These are phyloP conservation scores for Oryza officinalis DNA, from an alignment of 176 grass and related monocot genomes.

Conservation along the genomic window DNA sequence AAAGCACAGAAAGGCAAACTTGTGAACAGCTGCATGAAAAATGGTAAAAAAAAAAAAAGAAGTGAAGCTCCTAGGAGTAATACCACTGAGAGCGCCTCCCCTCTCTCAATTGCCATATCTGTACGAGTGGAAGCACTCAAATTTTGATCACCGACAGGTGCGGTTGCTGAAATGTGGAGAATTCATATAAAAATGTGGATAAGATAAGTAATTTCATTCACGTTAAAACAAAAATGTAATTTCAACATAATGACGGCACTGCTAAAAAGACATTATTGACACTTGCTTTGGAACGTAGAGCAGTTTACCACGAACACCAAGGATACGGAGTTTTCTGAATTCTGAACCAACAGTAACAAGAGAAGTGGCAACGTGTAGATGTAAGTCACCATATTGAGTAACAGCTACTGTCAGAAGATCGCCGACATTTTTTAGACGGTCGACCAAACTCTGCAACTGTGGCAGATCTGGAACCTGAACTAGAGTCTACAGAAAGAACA, in stretches of 20 bases:
- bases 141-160: constrained; percentile 58
- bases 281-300: not conserved
- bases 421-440: constrained; percentile 84
- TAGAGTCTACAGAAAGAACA: constrained; percentile 72
- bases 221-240: not conserved
- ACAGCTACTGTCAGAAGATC: constrained; percentile 76
- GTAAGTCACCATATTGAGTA: constrained; percentile 81
- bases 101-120: constrained; percentile 85
- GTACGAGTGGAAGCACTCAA: constrained; percentile 69
- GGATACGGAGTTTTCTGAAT: constrained; percentile 78
- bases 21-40: constrained; percentile 37
- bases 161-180: constrained; percentile 56
- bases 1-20: constrained; percentile 35
- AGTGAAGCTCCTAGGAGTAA: constrained; percentile 5
- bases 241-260: not conserved
- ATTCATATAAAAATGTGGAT: not conserved
- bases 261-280: not conserved
- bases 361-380: constrained; percentile 88
- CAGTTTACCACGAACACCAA: constrained; percentile 68
- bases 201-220: not conserved
- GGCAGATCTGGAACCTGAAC: constrained; percentile 85
- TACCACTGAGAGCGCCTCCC: constrained; percentile 80
- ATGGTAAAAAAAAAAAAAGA: not conserved
- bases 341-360: constrained; percentile 80
- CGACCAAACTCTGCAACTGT: constrained; percentile 85